Evolutionary conservation across 345 rosid species (phyloP), one percentile per base, ranked within the genome.

Genomic region (Ceriops decandra): DNA sequence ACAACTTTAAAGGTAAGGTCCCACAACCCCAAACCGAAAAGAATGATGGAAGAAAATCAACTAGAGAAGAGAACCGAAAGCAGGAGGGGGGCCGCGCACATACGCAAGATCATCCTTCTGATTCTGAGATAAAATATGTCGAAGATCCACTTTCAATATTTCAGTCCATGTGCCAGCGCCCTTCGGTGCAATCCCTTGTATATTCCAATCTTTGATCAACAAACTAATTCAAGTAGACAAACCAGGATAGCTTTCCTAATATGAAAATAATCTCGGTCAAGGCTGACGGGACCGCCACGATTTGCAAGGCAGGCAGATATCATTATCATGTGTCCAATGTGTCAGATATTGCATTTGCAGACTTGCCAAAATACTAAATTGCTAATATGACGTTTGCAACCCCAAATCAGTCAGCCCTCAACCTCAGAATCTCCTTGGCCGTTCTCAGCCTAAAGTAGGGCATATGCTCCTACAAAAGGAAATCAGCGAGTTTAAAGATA

Each of bases 401-500:
- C 31, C 6, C 0, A 24, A 24, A 67, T 91, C 85, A 95, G 71
- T 90, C 90, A 3, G 99, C 97, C 82, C 83, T 83, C 82, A 90
- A 69, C 81, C 83, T 84, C 62, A 95, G 82, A 64, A 95, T 86
- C 79, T 95, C 99, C 75, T 90, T 95, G 0, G 92, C 95, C 7
- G 99, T 95, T 79, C 99, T 86, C 71, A 70, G 33, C 22, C 99
- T 83, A 66, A 95, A 95, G 77, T 92, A 95, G 60, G 91, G 92
- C 99, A 95, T 95, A 74, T 90, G 84, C 59, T 86, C 92, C 99
- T 95, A 47, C 70, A 63, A 26, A 56, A 10, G 59, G 38, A 22
- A 52, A 7, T 20, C 2, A 26, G 26, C 5, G 28, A 24, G 28
- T 1, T 24, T 56, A 56, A 24, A 56, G 26, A 56, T 24, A 56